Conservation (phyloP, 306 rosid genomes). For the Carpinus fangiana region DNA sequence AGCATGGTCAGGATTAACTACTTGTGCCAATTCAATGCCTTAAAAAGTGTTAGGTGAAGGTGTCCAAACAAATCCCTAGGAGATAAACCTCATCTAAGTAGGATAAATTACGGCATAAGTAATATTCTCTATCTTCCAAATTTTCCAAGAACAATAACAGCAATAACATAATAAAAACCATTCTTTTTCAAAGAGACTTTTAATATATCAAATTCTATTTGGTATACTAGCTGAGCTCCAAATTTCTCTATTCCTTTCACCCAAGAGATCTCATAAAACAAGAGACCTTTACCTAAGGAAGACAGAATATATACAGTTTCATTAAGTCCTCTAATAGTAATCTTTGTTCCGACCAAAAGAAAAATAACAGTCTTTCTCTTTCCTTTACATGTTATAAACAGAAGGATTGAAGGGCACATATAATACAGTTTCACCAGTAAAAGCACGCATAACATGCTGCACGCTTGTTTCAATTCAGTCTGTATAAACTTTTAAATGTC, state of each 20-base stretch:
- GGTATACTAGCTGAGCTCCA: neutral
- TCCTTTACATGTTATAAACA: neutral
- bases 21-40: neutral
- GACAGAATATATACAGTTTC: no score
- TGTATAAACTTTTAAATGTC: conserved; percentile 22
- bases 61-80: neutral
- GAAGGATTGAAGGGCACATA: neutral
- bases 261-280: neutral
- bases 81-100: neutral
- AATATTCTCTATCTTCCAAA: no score
- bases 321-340: no score
- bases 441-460: neutral
- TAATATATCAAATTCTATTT: neutral
- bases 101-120: neutral
- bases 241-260: neutral
- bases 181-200: neutral
- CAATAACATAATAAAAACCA: neutral
- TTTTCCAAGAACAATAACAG: neutral
- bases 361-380: neutral
- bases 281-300: neutral
- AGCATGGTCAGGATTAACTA: neutral
- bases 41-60: neutral
- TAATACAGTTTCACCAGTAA: neutral
- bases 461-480: neutral
- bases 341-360: no score